Evolutionary conservation across 1,284 basidiomycete species (phyloP).

Genomic region (Puccinia novopanici): DNA sequence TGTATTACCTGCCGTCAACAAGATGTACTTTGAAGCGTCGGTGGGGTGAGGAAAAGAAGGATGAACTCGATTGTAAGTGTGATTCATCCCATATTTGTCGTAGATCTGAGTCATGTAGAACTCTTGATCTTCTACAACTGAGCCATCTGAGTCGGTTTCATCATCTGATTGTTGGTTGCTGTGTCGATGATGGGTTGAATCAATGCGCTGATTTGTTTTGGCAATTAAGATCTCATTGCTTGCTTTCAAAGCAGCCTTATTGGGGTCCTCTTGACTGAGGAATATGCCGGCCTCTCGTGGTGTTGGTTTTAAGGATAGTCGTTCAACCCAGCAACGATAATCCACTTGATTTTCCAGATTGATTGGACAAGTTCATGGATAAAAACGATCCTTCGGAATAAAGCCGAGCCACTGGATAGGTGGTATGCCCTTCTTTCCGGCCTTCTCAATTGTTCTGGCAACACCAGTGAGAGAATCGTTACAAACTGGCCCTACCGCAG

Average conservation of each 20-base stretch:
- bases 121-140: not conserved
- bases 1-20: not conserved
- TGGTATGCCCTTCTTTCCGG: no score
- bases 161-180: not conserved
- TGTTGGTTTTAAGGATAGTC: not conserved
- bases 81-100: not conserved
- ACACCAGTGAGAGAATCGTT: no score
- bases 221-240: not conserved
- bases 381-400: not conserved
- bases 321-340: not conserved
- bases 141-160: not conserved
- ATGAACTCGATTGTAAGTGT: not conserved
- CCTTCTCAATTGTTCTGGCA: no score
- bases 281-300: not conserved
- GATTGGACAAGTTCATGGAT: not conserved
- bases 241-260: not conserved
- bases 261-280: not conserved
- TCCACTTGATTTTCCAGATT: not conserved
- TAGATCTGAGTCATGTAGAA: not conserved
- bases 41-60: not conserved
- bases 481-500: no score
- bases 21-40: not conserved
- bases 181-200: not conserved
- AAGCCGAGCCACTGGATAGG: no score
- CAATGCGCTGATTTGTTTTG: not conserved